phyloP scores from a whole-genome alignment of 2,329 filamentous ascomycete species.

The Metarhizium guizhouense region DNA sequence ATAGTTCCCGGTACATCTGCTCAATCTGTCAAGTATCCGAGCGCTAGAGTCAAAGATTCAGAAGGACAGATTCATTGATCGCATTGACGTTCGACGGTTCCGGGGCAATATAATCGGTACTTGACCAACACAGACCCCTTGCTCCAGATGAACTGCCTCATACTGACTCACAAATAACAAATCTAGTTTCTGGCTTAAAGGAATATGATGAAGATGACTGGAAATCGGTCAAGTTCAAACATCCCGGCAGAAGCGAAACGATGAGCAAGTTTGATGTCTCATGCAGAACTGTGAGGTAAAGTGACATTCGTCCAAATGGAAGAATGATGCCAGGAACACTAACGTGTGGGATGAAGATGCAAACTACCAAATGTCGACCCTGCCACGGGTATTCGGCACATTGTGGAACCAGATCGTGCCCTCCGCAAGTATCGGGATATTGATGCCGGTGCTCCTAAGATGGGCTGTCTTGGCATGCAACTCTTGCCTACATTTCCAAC shows the following conservation, averaged over 20 bases:
- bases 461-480: constrained; percentile 57
- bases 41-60: constrained; percentile 49
- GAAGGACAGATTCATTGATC: constrained; percentile 35
- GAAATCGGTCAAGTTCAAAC: constrained; percentile 50
- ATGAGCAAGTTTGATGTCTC: constrained; percentile 41
- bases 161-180: not conserved
- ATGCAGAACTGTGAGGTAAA: constrained; percentile 54
- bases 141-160: not conserved
- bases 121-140: constrained; percentile 7
- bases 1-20: constrained; percentile 60
- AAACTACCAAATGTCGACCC: constrained; percentile 64
- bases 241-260: constrained; percentile 16
- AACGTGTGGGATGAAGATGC: constrained; percentile 35
- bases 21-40: constrained; percentile 56
- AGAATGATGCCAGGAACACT: not conserved
- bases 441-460: constrained; percentile 47
- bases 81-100: constrained; percentile 55
- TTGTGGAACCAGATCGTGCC: constrained; percentile 47
- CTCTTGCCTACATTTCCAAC: constrained; percentile 46
- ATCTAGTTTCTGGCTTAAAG: constrained; percentile 49
- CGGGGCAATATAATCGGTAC: constrained; percentile 62
- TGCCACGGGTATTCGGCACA: constrained; percentile 45
- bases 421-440: constrained; percentile 50
- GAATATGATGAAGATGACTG: constrained; percentile 64
- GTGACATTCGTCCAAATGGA: constrained; percentile 9